phyloP scores from a whole-genome alignment of 768 basidiomycete species.

The Lactarius deliciosus region DNA sequence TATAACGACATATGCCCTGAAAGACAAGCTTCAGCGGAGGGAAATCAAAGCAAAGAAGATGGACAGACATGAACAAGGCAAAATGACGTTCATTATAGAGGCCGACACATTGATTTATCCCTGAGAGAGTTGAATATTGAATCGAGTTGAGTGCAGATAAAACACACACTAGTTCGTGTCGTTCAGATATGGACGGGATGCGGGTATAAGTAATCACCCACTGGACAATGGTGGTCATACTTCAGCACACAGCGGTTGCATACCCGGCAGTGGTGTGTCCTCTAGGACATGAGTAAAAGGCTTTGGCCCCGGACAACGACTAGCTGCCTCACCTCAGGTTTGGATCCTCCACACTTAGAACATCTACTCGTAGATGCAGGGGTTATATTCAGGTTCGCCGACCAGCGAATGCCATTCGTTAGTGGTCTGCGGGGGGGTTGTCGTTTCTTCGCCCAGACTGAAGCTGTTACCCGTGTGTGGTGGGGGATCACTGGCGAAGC shows the following conservation, averaged over 20 bases:
- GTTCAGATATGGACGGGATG: conserved; percentile 8
- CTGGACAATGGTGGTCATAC: conserved; percentile 90
- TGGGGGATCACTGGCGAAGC: conserved; percentile 67
- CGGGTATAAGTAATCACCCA: conserved; percentile 43
- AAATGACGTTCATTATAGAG: conserved; percentile 96
- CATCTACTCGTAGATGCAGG: conserved; percentile 39
- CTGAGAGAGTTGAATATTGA: conserved; percentile 40
- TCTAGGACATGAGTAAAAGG: conserved; percentile 43
- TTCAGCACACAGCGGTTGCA: conserved; percentile 89
- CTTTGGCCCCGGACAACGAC: background rate
- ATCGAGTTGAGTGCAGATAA: background rate
- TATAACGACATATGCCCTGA: conserved; percentile 78
- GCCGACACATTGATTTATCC: conserved; percentile 98
- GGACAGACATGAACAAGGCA: conserved; percentile 79
- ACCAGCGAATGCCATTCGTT: conserved; percentile 51
- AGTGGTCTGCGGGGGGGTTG: conserved; percentile 33
- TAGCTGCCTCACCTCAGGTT: conserved; percentile 23
- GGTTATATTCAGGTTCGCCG: conserved; percentile 50
- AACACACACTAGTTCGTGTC: conserved; percentile 22
- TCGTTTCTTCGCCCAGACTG: conserved; percentile 57
- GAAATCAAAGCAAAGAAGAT: background rate
- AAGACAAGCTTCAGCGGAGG: conserved; percentile 1
- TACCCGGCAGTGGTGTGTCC: conserved; percentile 90
- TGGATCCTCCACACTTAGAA: conserved; percentile 26
- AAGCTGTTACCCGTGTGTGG: conserved; percentile 42